These are phyloP conservation scores for Thoreauomyces humboldtii DNA, from an alignment of 192 early-diverging fungal species.

Conservation along the genomic window DNA sequence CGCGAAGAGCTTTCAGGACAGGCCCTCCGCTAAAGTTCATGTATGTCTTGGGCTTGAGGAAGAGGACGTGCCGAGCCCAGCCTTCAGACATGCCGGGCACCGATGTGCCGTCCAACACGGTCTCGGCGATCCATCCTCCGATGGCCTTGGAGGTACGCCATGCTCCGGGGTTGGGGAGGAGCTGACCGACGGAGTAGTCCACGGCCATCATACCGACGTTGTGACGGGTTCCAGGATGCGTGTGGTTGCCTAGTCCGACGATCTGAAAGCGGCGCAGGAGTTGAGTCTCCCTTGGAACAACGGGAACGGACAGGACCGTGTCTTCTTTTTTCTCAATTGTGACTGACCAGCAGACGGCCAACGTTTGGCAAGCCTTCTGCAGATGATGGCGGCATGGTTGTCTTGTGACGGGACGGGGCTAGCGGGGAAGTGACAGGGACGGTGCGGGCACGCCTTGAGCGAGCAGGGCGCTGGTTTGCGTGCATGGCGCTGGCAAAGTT, in stretches of 20 bases:
- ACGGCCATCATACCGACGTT: constrained; percentile 72
- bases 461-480: too few relatives aligned
- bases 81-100: neutral
- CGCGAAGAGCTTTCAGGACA: constrained; percentile 56
- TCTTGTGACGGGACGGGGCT: too few relatives aligned
- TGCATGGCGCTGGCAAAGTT: too few relatives aligned
- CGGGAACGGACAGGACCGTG: too few relatives aligned
- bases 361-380: too few relatives aligned
- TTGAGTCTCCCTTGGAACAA: too few relatives aligned
- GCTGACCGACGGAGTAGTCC: constrained; percentile 47
- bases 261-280: constrained; percentile 31
- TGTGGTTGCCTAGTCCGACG: constrained; percentile 72
- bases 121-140: neutral
- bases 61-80: constrained; percentile 28
- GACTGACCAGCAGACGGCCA: too few relatives aligned
- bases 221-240: constrained; percentile 63
- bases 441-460: too few relatives aligned
- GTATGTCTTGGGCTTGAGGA: constrained; percentile 61
- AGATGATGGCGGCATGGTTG: too few relatives aligned
- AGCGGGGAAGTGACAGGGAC: too few relatives aligned
- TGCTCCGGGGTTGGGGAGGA: neutral
- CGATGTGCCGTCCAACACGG: neutral
- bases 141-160: neutral
- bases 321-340: too few relatives aligned
- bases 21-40: constrained; percentile 72